A percentile compares a stretch with the other conserved stretches of the same genome.
These are phyloP conservation scores for Trapa incisa DNA, from an alignment of 345 rosid genomes.

Conservation along the genomic window DNA sequence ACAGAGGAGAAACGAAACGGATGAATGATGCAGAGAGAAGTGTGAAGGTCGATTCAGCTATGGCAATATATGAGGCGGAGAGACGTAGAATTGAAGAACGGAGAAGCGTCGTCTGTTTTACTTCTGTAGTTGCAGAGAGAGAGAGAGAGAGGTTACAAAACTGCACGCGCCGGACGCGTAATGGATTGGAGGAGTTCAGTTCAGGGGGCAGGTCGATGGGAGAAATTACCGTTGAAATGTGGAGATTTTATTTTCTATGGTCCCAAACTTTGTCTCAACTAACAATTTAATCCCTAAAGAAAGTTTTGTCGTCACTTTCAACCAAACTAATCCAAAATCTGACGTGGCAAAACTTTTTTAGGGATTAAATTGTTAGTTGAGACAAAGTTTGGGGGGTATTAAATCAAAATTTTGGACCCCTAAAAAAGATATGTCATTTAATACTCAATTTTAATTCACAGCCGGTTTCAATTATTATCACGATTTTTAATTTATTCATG, in stretches of 20 bases:
- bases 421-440: too few species aligned
- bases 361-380: too few species aligned
- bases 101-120: background rate
- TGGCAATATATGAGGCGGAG: background rate
- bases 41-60: background rate
- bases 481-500: too few species aligned
- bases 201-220: background rate
- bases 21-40: background rate
- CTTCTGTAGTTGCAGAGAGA: background rate
- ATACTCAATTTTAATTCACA: too few species aligned
- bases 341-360: too few species aligned
- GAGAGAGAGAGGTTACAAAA: background rate
- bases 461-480: too few species aligned
- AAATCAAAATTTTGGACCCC: too few species aligned
- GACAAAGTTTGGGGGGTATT: too few species aligned
- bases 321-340: too few species aligned
- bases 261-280: background rate
- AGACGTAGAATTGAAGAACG: background rate
- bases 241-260: background rate
- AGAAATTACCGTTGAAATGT: background rate
- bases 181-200: background rate
- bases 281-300: background rate
- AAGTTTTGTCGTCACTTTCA: too few species aligned
- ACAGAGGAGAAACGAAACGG: background rate
- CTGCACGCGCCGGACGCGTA: conserved; percentile 3